Percentiles rank a stretch among this genome's conserved stretches.
phyloP scores from a whole-genome alignment of 106 monocot genomes.

The Vanilla planifolia region DNA sequence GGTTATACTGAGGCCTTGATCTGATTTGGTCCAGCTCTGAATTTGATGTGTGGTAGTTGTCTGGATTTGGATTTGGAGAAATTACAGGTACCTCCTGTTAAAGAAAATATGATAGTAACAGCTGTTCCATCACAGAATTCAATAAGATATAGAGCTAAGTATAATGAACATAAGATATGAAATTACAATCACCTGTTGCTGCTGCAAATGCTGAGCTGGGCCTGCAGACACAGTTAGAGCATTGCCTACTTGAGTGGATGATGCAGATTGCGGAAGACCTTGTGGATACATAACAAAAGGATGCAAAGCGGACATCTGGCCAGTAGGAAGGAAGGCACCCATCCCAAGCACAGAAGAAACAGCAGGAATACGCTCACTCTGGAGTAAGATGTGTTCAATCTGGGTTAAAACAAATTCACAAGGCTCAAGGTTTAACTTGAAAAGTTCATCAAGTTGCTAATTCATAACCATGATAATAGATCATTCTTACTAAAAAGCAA shows the following conservation, averaged over 20 bases:
- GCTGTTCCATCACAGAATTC: too few relatives aligned
- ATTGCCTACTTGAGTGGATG: slow-evolving; percentile 41
- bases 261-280: slow-evolving; percentile 43
- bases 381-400: slow-evolving; percentile 8
- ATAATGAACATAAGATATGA: background rate
- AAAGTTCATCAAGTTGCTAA: background rate
- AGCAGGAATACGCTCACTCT: slow-evolving; percentile 45
- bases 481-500: too few relatives aligned
- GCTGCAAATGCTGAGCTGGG: slow-evolving; percentile 31
- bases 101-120: background rate
- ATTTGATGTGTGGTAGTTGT: slow-evolving; percentile 30
- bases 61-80: slow-evolving; percentile 26
- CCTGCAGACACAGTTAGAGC: slow-evolving; percentile 31
- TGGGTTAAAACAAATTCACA: background rate
- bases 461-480: too few relatives aligned
- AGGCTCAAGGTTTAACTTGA: background rate
- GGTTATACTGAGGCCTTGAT: slow-evolving; percentile 30
- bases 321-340: slow-evolving; percentile 38
- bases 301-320: slow-evolving; percentile 52
- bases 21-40: slow-evolving; percentile 24
- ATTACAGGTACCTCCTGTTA: slow-evolving; percentile 19
- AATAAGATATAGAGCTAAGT: too few relatives aligned
- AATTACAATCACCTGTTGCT: slow-evolving; percentile 39
- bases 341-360: slow-evolving; percentile 51
- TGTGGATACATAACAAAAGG: slow-evolving; percentile 75